These are phyloP conservation scores for Nicotiana knightiana DNA, from an alignment of 257 asterid species.

Conservation along the genomic window DNA sequence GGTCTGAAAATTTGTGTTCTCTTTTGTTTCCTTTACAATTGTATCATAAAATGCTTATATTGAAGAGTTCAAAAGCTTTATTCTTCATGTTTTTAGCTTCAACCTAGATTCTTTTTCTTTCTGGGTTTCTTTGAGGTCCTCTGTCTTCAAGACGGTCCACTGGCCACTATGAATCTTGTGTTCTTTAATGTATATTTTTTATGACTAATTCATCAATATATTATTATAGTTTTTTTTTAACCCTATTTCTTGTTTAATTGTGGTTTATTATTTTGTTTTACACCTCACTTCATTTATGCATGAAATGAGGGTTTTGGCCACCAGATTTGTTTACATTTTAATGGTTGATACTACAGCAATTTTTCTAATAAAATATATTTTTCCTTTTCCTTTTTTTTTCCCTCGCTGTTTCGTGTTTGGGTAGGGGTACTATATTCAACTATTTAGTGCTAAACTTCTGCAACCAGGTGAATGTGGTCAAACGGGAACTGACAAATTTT, in stretches of 20 bases:
- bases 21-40: background rate
- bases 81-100: background rate
- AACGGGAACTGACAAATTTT: conserved; percentile 3
- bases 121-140: background rate
- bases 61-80: background rate
- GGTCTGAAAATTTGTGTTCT: background rate
- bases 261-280: background rate
- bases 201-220: background rate
- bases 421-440: background rate
- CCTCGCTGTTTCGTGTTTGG: background rate
- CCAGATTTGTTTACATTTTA: background rate
- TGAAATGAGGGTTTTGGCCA: background rate
- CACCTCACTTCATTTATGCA: background rate
- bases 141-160: background rate
- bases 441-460: conserved; percentile 1
- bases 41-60: background rate
- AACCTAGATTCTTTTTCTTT: background rate
- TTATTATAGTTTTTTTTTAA: no score
- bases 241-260: background rate
- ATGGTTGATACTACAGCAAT: background rate
- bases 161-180: background rate
- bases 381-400: background rate
- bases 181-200: background rate
- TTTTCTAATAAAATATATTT: background rate
- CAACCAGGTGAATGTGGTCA: background rate